Evolutionary conservation across 768 basidiomycete species (phyloP), one percentile per base, ranked within the genome.

Genomic region (Lactarius akahatsu): DNA sequence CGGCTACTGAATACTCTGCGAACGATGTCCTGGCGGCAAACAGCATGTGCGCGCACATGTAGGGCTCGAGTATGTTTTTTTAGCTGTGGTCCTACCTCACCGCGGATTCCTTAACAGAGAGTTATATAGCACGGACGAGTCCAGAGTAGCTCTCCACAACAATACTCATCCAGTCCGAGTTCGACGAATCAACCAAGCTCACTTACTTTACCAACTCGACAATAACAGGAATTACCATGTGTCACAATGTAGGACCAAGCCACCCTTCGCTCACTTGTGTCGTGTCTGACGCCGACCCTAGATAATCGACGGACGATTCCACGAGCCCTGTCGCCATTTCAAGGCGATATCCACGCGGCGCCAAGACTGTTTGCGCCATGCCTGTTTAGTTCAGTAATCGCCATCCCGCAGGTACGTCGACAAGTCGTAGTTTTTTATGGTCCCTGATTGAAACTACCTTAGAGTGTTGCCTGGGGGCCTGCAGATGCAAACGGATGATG

Each of bases 301-400:
- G 72, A 71, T 73, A 40, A 64, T 73, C 66, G 71, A 73, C 43
- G 73, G 73, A 34, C 71, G 73, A 30, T 73, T 63, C 66, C 72
- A 73, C 61, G 66, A 65, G 10, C 43, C 58, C 13, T 74, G 73
- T 55, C 59, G 65, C 15, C 73, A 74, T 62, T 74, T 74, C 63
- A 68, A 72, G 15, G 66, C 73, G 4, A 71, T 74, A 65, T 70
- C 73, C n/a, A 72, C 73, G 18, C 71, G 73, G 32, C 61, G 66
- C 59, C 70, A 73, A 55, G 73, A 74, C 55, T 74, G 73, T 59
- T 59, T 71, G 60, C 65, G 61, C 16, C 58, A 43, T 30, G n/a
- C 40, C 54, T 74, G 73, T 45, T 55, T 72, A n/a, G 26, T 74
- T 74, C 64, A 74, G 73, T 50, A 55, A 36, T 57, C 68, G 73